Evolutionary conservation across 306 rosid species (phyloP), one percentile per base, ranked within the genome.

Genomic region (Lathyrus tuberosus): DNA sequence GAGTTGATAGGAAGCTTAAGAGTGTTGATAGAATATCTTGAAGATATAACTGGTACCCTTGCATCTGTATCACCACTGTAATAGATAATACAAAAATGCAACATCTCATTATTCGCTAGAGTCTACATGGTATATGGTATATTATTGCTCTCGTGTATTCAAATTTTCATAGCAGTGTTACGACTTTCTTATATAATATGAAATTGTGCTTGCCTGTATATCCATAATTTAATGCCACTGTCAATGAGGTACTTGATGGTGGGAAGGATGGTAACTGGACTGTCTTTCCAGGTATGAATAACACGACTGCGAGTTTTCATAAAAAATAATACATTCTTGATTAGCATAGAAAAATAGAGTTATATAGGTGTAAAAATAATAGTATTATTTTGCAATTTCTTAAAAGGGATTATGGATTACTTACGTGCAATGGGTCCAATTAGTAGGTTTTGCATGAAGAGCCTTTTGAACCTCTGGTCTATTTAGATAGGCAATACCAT

Each of bases 51-150:
- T n/a, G 89, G 82, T 24, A 81, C 79, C 22, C 16, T 4, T 13
- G 73, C 69, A 74, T 87, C 88, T 6, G 53, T 71, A 74, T 87
- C 89, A 12, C 89, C 88, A 65, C 92, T 79, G 84, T 51, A 59
- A 13, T n/a, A 0, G 1, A 75, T 1, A 77, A 62, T 18, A 64
- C 12, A 18, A 38, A 35, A 31, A 16, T 10, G 14, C 57, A 17
- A 18, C 13, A 6, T 51, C 28, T 51, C 30, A 49, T 49, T 49
- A 8, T 49, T 49, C 28, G 17, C 26, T 17, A 49, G 13, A 49
- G 22, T 49, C 2, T 49, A 10, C 13, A 17, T 49, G 57, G 16
- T 59, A 59, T 31, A 9, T 26, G 15, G 31, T n/a, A n/a, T n/a
- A n/a, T n/a, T n/a, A n/a, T n/a, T n/a, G n/a, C n/a, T n/a, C n/a